These are phyloP conservation scores for Phytophthora pistaciae DNA, from an alignment of 352 stramenopile species.

Conservation along the genomic window DNA sequence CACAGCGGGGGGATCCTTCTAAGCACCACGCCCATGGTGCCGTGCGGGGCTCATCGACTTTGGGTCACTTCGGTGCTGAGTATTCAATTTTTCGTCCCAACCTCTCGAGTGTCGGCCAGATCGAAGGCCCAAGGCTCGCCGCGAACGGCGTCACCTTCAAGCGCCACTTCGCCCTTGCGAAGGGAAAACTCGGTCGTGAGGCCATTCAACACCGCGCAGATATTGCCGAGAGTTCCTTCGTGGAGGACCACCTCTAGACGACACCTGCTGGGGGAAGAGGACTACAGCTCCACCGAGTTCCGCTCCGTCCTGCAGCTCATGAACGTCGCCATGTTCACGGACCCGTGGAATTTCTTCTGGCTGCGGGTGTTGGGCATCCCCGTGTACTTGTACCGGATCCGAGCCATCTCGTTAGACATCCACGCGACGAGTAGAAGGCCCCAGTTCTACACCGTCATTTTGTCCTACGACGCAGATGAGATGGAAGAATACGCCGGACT, in stretches of 20 bases:
- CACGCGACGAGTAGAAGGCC: neutral
- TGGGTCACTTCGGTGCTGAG: conserved; percentile 24
- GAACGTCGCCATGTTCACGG: conserved; percentile 60
- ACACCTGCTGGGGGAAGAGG: neutral
- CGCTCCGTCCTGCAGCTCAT: conserved; percentile 45
- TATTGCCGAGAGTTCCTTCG: neutral
- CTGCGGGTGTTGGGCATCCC: conserved; percentile 35
- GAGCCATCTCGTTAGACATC: neutral
- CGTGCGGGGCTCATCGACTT: conserved; percentile 17
- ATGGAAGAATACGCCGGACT: conserved; percentile 31
- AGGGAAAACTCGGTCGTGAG: neutral
- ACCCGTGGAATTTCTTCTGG: conserved; percentile 45
- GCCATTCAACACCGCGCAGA: conserved; percentile 1
- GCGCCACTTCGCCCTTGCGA: neutral
- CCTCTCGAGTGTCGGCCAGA: neutral
- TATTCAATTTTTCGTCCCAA: conserved; percentile 17
- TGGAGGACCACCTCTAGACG: neutral
- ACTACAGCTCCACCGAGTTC: conserved; percentile 20
- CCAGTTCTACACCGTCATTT: conserved; percentile 18
- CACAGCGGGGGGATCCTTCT: conserved; percentile 13
- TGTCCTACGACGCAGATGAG: conserved; percentile 27
- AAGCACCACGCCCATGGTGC: conserved; percentile 20
- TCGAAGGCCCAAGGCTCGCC: neutral
- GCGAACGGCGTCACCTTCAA: neutral
- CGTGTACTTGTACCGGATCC: conserved; percentile 45